phyloP scores from a whole-genome alignment of 192 early-diverging fungal species.

The Coemansia sp. region DNA sequence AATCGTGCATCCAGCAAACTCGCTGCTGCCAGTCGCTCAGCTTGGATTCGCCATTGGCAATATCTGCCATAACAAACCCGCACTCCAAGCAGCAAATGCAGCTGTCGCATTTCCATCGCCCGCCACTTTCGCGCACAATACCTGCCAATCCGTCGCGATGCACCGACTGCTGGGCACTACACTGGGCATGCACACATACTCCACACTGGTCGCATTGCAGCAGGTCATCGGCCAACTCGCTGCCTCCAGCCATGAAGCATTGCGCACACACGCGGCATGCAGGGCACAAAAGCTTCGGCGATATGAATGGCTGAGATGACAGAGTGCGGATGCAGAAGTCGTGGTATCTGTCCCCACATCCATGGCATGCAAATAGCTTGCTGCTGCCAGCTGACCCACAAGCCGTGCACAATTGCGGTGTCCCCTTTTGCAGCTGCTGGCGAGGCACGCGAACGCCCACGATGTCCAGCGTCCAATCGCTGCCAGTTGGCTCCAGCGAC shows the following conservation, averaged over 20 bases:
- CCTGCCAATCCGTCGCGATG: conserved; percentile 12
- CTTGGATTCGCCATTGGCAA: neutral
- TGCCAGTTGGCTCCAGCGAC: neutral
- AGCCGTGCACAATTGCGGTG: conserved; percentile 19
- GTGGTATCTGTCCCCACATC: conserved; percentile 56
- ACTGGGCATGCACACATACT: conserved; percentile 22
- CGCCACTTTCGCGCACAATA: conserved; percentile 14
- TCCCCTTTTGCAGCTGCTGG: neutral
- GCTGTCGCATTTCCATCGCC: conserved; percentile 43
- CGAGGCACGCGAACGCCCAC: neutral
- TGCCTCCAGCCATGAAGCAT: conserved; percentile 14
- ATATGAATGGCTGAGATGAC: conserved; percentile 1
- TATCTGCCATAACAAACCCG: conserved; percentile 22
- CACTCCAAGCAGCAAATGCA: conserved; percentile 47
- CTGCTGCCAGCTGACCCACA: conserved; percentile 28
- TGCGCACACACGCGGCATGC: conserved; percentile 35
- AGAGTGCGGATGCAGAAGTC: conserved; percentile 28
- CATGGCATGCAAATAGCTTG: conserved; percentile 30
- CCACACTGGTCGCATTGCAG: conserved; percentile 42
- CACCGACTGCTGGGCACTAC: conserved; percentile 25
- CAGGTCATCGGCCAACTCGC: conserved; percentile 8
- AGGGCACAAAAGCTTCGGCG: conserved; percentile 23
- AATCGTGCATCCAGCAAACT: conserved; percentile 53
- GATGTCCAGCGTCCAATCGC: neutral
- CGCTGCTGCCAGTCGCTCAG: conserved; percentile 2